Evolutionary conservation across 345 rosid genomes (phyloP), one percentile per base, ranked within the genome.

Genomic region (Syzygium jambos): DNA sequence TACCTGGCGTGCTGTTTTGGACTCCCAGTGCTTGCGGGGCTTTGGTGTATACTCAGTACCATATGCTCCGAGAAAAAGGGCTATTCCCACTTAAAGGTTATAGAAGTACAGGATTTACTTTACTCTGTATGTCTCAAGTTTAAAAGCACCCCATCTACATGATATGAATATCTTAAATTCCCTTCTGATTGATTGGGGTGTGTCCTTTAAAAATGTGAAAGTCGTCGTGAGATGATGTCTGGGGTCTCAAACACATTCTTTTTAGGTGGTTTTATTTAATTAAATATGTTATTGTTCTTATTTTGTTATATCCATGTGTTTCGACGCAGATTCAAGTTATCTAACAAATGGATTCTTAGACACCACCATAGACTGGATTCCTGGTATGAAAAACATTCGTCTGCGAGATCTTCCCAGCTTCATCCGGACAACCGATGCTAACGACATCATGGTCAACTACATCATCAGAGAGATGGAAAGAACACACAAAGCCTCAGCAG

Each of bases 331-430:
- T 78, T 90, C 78, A 68, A 89, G 88, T 56, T 83, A 63, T 56
- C 54, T 91, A 9, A 89, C 78, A 27, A 87, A 92, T 52, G 93
- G 92, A 27, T 87, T 85, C 61, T 77, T 94, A 41, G 92, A 94
- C 49, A 92, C 89, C 2, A 87, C 78, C 34, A 53, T 94, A 8
- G 93, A 91, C 27, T 91, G 94, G 95, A 90, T 93, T 65, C 96
- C 95, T 3, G 91, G 90, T 5, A 90, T 94, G 90, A 86, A 89
- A 52, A 87, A 51, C 0, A 88, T 93, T 29, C 89, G 88, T 25
- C 86, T 95, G 9, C 92, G 89, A 54, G 95, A 95, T 85, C 89
- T 94, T 51, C 95, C 94, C 52, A 87, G 88, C 63, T 90, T 91
- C 65, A 57, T 92, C 38, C 73, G 91, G 54, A 91, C 92, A 9